Percentiles rank a stretch among this genome's conserved stretches.
Evolutionary conservation across 441 rosid genomes (phyloP).

Genomic region (Euphorbia celastroides): DNA sequence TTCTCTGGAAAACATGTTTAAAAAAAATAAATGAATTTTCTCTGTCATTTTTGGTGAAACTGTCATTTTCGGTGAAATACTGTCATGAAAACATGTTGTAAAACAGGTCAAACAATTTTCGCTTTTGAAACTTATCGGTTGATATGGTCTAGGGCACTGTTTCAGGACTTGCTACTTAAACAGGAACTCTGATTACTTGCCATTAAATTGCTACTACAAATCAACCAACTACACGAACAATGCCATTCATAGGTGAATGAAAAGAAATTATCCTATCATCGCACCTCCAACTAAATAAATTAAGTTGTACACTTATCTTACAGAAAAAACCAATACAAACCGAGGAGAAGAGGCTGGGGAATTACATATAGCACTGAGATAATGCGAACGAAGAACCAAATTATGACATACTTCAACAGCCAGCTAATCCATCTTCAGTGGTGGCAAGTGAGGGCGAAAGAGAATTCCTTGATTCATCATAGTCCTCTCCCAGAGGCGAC

Average conservation of each 20-base stretch:
- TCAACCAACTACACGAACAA: too few relatives aligned
- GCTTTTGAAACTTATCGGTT: not conserved
- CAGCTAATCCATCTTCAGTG: constrained; percentile 65
- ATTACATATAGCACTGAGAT: constrained; percentile 18
- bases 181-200: not conserved
- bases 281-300: constrained; percentile 16
- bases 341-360: constrained; percentile 10
- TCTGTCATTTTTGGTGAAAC: too few relatives aligned
- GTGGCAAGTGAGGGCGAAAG: constrained; percentile 83
- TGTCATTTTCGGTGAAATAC: too few relatives aligned
- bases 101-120: too few relatives aligned
- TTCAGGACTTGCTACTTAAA: not conserved
- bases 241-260: not conserved
- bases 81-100: too few relatives aligned
- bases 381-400: constrained; percentile 15
- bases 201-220: not conserved
- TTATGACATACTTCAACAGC: constrained; percentile 19
- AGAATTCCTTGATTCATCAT: constrained; percentile 83
- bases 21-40: too few relatives aligned
- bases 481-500: constrained; percentile 87
- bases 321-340: constrained; percentile 20
- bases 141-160: not conserved
- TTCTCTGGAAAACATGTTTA: not conserved
- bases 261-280: constrained; percentile 15
- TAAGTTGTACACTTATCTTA: constrained; percentile 19